phyloP scores from a whole-genome alignment of 2,329 filamentous ascomycete genomes.

The Hawksworthiomyces lignivorus region DNA sequence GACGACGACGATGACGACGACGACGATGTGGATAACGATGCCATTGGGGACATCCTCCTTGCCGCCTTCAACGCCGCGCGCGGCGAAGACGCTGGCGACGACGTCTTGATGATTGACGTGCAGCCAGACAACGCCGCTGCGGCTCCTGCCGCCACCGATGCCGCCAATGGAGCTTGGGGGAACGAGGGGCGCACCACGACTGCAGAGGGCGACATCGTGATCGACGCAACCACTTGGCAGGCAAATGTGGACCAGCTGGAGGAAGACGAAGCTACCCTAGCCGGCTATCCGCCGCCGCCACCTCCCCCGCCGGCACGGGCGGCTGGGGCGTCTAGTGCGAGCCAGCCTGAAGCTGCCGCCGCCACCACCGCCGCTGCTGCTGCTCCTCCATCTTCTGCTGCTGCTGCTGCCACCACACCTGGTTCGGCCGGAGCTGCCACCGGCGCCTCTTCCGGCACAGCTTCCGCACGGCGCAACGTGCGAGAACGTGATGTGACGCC shows the following conservation, averaged over 20 bases:
- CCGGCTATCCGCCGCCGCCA: conserved; percentile 61
- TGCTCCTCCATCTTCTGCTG: not conserved
- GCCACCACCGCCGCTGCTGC: not conserved
- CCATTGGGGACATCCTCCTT: conserved; percentile 22
- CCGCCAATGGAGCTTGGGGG: not conserved
- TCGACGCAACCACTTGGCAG: conserved; percentile 44
- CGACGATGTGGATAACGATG: conserved; percentile 22
- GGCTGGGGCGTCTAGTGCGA: not conserved
- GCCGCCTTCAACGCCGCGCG: not conserved
- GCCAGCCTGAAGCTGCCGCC: not conserved
- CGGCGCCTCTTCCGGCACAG: not conserved
- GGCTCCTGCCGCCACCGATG: conserved; percentile 52
- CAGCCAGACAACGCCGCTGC: conserved; percentile 43
- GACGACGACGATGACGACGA: conserved; percentile 33
- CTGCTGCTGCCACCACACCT: not conserved
- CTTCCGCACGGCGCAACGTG: not conserved
- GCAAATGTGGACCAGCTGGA: conserved; percentile 53
- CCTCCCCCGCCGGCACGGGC: conserved; percentile 51
- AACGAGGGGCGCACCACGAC: not conserved
- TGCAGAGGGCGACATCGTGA: conserved; percentile 48
- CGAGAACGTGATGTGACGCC: conserved; percentile 57
- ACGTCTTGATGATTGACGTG: conserved; percentile 52
- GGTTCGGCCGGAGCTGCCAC: not conserved
- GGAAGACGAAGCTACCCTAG: conserved; percentile 68
- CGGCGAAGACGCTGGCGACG: conserved; percentile 35